These are phyloP conservation scores for Rhizopus sp. DNA, from an alignment of 371 early-diverging fungal species.

Conservation along the genomic window DNA sequence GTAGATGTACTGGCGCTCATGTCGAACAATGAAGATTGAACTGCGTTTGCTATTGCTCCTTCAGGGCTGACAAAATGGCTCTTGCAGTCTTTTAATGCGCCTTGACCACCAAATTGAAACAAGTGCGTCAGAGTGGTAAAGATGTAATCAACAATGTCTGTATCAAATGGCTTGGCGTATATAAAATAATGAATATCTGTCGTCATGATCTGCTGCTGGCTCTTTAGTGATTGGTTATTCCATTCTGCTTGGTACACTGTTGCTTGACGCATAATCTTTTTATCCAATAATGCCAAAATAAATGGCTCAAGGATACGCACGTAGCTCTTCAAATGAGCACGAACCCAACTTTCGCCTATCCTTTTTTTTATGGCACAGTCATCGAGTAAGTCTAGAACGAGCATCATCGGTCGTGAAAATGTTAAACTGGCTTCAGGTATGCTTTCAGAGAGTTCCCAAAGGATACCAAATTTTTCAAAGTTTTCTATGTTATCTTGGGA, in stretches of 20 bases:
- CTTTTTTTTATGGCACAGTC: conserved; percentile 59
- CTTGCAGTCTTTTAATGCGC: conserved; percentile 57
- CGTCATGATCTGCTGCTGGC: conserved; percentile 9
- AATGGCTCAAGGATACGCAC: conserved; percentile 67
- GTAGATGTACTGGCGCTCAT: conserved; percentile 1
- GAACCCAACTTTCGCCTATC: conserved; percentile 75
- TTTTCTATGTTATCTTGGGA: conserved; percentile 33
- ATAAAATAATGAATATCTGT: conserved; percentile 39
- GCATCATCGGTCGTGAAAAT: conserved; percentile 73
- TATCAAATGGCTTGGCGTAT: conserved; percentile 67
- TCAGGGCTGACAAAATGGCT: conserved; percentile 30
- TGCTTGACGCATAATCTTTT: conserved; percentile 46
- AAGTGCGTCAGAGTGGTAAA: conserved; percentile 59
- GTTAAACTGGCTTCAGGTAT: conserved; percentile 41
- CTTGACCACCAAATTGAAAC: conserved; percentile 57
- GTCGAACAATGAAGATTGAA: conserved; percentile 22
- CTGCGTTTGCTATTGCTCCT: conserved; percentile 20
- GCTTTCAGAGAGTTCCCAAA: conserved; percentile 69
- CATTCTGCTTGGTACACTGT: conserved; percentile 45
- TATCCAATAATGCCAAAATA: conserved; percentile 55
- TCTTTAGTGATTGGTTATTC: conserved; percentile 37
- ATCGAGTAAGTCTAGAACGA: conserved; percentile 70
- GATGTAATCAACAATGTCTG: conserved; percentile 67
- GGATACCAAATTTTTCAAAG: conserved; percentile 68
- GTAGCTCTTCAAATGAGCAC: conserved; percentile 65